A percentile compares a stretch with the other conserved stretches of the same genome.
These are phyloP conservation scores for Citrus sp. DNA, from an alignment of 345 rosid genomes.

Conservation along the genomic window DNA sequence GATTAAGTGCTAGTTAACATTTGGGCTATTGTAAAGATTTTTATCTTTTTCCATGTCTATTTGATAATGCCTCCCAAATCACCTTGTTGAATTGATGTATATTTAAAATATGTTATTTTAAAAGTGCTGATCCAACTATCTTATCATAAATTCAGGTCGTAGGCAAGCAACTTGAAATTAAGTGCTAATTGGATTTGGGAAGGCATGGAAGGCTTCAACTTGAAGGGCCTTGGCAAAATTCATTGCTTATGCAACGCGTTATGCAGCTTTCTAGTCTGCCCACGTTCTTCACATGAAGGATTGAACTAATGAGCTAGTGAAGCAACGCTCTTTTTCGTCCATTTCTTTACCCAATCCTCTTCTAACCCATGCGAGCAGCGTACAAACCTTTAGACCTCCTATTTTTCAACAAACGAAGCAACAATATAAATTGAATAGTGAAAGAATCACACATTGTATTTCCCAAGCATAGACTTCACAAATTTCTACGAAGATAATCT, in stretches of 20 bases:
- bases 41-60: neutral
- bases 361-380: too few species aligned
- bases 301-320: too few species aligned
- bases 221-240: neutral
- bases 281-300: neutral
- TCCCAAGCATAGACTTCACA: neutral
- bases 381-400: too few species aligned
- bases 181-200: too few species aligned
- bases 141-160: neutral
- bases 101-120: neutral
- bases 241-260: neutral
- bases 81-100: neutral
- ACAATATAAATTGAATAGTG: neutral
- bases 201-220: neutral
- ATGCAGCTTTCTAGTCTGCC: neutral
- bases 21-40: neutral
- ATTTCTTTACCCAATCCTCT: too few species aligned
- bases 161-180: neutral
- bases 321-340: too few species aligned
- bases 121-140: neutral
- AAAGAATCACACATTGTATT: neutral
- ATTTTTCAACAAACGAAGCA: neutral
- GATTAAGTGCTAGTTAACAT: neutral
- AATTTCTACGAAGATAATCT: constrained; percentile 9
- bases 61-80: neutral